Base-by-base conservation (phyloP, 768 basidiomycete genomes). In the Kwoniella pini region DNA sequence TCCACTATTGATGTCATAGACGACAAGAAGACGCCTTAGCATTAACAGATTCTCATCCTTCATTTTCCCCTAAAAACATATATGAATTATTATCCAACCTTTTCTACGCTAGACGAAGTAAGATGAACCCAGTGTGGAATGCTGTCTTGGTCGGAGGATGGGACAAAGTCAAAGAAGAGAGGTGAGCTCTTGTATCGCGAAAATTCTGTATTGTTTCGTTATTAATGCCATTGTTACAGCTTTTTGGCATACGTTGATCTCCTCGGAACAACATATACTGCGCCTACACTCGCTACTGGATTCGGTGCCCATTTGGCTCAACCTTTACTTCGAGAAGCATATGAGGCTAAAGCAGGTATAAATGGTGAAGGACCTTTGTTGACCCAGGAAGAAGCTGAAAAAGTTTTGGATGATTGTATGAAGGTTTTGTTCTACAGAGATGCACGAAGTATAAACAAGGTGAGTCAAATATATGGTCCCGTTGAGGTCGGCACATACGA, bases 91-190 rank as follows among this genome's bases (percentile, higher is more conserved):
- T 99, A 30, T 82, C 87, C 1, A 89, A 90, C 71, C 82, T 95
- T 66, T 91, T 98, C 90, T 99, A 98, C 76, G 84, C 81, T 4
- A 84, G 91, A 52, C 82, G 96, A 62, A 85, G 86, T 26, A 91
- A 94, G 83, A 84, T 97, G 79, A 81, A 98, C 76, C 96, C 96
- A 0, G 80, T 97, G 24, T 98, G 96, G 95, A 99, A 99, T 72
- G 85, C 93, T 28, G 77, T 97, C 30, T 81, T 99, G 58, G 90
- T 99, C 21, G 96, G 92, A 10, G 96, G 96, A 15, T 84, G 89
- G 76, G 90, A 91, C 72, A 85, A 93, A 60, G 89, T 87, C 15
- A 83, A 89, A 77, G 58, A 64, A 38, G 72, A 74, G 54, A 84
- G 84, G 92, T 91, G 57, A 22, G 83, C 45, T 15, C 24, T 7